phyloP scores from a whole-genome alignment of 768 basidiomycete genomes.

The Boletus pseudopeckii region DNA sequence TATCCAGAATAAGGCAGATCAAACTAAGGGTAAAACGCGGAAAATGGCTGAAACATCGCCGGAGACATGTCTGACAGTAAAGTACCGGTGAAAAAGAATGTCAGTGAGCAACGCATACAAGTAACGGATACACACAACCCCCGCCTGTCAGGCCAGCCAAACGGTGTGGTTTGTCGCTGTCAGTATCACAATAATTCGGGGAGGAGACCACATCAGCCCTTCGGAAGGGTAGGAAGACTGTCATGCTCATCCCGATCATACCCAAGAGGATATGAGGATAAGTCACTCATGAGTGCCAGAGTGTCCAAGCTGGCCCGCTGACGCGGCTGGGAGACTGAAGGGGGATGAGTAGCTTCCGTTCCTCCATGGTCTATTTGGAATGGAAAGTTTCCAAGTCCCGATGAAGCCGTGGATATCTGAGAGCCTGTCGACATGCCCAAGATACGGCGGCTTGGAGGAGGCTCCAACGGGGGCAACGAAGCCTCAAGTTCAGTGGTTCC shows the following conservation, averaged over 20 bases:
- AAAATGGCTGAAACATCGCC: slow-evolving; percentile 3
- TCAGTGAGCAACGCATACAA: slow-evolving; percentile 24
- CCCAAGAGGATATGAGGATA: slow-evolving; percentile 79
- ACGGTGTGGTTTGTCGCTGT: slow-evolving; percentile 12
- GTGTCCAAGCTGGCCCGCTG: slow-evolving; percentile 85
- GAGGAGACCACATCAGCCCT: slow-evolving; percentile 18
- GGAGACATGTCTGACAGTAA: slow-evolving; percentile 1
- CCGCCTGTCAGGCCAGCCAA: slow-evolving; percentile 29
- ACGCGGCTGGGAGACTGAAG: slow-evolving; percentile 40
- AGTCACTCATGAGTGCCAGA: slow-evolving; percentile 74
- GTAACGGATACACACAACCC: slow-evolving; percentile 26
- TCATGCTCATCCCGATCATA: slow-evolving; percentile 49
- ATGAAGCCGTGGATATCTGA: slow-evolving; percentile 73
- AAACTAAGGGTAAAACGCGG: slow-evolving; percentile 3
- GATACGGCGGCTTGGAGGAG: slow-evolving; percentile 57
- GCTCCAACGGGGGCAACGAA: slow-evolving; percentile 34
- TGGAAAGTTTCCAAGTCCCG: slow-evolving; percentile 80
- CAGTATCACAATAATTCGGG: slow-evolving; percentile 5
- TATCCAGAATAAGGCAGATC: slow-evolving; percentile 1
- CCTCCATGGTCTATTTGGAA: slow-evolving; percentile 77
- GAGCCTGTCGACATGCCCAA: slow-evolving; percentile 75
- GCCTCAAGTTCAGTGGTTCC: slow-evolving; percentile 28
- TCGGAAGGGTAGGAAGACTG: slow-evolving; percentile 23
- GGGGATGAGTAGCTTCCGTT: slow-evolving; percentile 31
- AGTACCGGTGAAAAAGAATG: slow-evolving; percentile 16